These are phyloP conservation scores for Shiraia bambusicola DNA, from an alignment of 2,329 filamentous ascomycete genomes.

Conservation along the genomic window DNA sequence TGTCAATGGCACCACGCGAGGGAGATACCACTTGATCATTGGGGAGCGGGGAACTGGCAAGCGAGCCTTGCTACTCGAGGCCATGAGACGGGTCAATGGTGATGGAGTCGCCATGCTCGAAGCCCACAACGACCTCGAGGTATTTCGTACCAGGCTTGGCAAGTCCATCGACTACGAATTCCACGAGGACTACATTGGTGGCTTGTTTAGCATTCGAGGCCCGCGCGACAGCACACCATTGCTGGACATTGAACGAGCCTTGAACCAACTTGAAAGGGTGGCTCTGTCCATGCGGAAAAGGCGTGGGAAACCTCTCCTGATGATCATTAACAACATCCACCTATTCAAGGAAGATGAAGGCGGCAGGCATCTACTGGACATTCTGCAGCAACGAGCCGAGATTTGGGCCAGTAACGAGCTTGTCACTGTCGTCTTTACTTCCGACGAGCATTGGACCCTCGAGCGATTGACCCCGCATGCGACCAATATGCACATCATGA, in stretches of 20 bases:
- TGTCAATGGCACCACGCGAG: slow-evolving; percentile 67
- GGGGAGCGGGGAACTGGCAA: slow-evolving; percentile 97
- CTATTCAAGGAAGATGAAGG: slow-evolving; percentile 86
- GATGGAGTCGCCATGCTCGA: slow-evolving; percentile 93
- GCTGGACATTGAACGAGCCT: slow-evolving; percentile 89
- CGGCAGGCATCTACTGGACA: slow-evolving; percentile 83
- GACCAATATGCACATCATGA: slow-evolving; percentile 88
- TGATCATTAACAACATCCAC: slow-evolving; percentile 94
- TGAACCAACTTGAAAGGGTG: slow-evolving; percentile 97
- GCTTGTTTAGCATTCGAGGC: slow-evolving; percentile 88
- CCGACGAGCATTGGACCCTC: slow-evolving; percentile 97
- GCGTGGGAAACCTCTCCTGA: slow-evolving; percentile 68
- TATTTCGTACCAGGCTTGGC: slow-evolving; percentile 87
- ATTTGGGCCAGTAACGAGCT: slow-evolving; percentile 91
- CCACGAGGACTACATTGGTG: slow-evolving; percentile 95
- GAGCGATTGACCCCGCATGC: slow-evolving; percentile 89
- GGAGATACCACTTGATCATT: slow-evolving; percentile 87
- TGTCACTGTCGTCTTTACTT: slow-evolving; percentile 90
- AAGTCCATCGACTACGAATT: slow-evolving; percentile 96
- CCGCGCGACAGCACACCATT: slow-evolving; percentile 89
- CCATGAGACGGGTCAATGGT: slow-evolving; percentile 87
- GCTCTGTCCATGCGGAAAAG: slow-evolving; percentile 68
- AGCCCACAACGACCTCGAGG: slow-evolving; percentile 89
- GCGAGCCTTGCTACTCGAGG: slow-evolving; percentile 89
- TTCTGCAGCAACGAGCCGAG: slow-evolving; percentile 92